A percentile compares a stretch with the other conserved stretches of the same genome.
Conservation (phyloP, 805 yeast species). For the Teunomyces tritomae region DNA sequence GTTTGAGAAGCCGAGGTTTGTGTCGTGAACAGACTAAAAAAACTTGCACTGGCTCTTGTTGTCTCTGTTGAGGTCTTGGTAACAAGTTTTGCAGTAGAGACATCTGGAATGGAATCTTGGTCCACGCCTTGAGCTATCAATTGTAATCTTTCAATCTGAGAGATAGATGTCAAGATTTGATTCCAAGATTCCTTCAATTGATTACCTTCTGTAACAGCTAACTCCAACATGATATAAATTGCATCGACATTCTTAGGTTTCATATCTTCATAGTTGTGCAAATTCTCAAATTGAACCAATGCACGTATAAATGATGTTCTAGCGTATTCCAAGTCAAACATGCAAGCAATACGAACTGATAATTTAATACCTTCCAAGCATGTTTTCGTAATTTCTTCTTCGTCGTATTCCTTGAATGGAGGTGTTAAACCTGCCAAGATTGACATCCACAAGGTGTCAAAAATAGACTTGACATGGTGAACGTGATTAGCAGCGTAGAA, state of each 20-base stretch:
- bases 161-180: slow-evolving; percentile 73
- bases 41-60: slow-evolving; percentile 37
- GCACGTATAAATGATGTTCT: slow-evolving; percentile 89
- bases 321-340: slow-evolving; percentile 80
- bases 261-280: slow-evolving; percentile 77
- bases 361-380: slow-evolving; percentile 85
- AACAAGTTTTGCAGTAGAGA: slow-evolving; percentile 69
- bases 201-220: slow-evolving; percentile 81
- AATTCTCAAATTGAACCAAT: slow-evolving; percentile 78
- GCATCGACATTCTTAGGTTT: slow-evolving; percentile 80
- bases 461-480: slow-evolving; percentile 89
- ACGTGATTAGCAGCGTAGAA: slow-evolving; percentile 83
- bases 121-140: slow-evolving; percentile 84
- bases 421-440: slow-evolving; percentile 91
- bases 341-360: slow-evolving; percentile 78
- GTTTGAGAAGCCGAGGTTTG: slow-evolving; percentile 56
- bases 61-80: slow-evolving; percentile 49
- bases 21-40: slow-evolving; percentile 57
- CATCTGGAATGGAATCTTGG: slow-evolving; percentile 82
- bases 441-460: slow-evolving; percentile 96
- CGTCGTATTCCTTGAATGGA: slow-evolving; percentile 86
- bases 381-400: slow-evolving; percentile 59
- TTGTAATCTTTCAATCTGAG: slow-evolving; percentile 90
- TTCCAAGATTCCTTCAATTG: slow-evolving; percentile 73
- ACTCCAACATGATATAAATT: slow-evolving; percentile 64